These are phyloP conservation scores for Ensete glaucum DNA, from an alignment of 176 grass and related monocot species.

Conservation along the genomic window DNA sequence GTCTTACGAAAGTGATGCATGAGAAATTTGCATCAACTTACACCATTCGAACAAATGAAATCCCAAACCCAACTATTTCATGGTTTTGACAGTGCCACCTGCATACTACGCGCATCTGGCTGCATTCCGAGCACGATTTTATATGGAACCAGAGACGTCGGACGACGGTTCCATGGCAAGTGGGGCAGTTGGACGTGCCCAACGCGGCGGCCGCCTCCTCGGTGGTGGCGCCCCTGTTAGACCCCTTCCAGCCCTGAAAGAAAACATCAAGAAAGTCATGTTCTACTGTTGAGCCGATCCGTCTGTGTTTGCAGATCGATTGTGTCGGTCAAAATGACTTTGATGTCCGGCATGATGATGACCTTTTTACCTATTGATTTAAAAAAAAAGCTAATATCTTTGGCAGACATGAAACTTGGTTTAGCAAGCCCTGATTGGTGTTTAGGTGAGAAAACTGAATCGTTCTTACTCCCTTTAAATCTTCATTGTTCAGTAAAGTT, in stretches of 20 bases:
- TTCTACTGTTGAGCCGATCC: conserved; percentile 55
- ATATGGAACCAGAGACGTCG: conserved; percentile 67
- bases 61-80: background rate
- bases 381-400: no score
- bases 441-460: no score
- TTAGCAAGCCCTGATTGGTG: no score
- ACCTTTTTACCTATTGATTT: no score
- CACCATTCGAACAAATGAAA: no score
- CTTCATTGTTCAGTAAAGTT: no score
- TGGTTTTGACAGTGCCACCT: conserved; percentile 46
- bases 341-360: no score
- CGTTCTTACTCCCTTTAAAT: no score
- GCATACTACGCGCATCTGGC: conserved; percentile 85
- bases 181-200: conserved; percentile 18
- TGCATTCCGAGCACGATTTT: conserved; percentile 77
- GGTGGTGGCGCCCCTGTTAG: conserved; percentile 33
- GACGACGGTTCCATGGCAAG: conserved; percentile 41
- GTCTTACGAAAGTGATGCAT: background rate
- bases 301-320: no score
- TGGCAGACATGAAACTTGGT: no score
- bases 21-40: background rate
- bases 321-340: no score
- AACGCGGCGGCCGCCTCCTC: conserved; percentile 12
- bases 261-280: conserved; percentile 81
- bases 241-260: conserved; percentile 66